Evolutionary conservation across 306 rosid genomes (phyloP).

Genomic region (Purshia tridentata): DNA sequence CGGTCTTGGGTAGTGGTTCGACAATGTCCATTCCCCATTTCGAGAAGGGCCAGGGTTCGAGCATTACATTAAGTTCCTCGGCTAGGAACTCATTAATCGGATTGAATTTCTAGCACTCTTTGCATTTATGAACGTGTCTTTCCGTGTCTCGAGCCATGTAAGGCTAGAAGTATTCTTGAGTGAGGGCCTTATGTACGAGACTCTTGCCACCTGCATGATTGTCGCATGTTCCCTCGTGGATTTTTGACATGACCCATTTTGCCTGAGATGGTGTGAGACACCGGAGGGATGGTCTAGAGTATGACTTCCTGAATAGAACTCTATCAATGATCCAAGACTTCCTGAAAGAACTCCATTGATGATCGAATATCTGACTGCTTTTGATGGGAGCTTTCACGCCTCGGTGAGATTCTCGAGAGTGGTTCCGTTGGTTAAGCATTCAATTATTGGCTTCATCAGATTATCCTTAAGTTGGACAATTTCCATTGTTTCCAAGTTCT

Average conservation of each 20-base stretch:
- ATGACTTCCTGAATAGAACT: fast-evolving
- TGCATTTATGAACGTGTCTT: fast-evolving
- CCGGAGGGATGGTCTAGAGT: neutral
- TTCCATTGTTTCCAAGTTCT: too few relatives aligned
- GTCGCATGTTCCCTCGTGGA: neutral
- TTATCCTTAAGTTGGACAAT: neutral
- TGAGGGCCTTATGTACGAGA: neutral
- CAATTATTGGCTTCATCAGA: neutral
- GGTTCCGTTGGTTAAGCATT: neutral
- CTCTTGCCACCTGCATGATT: neutral
- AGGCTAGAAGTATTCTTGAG: neutral
- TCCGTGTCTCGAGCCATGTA: neutral
- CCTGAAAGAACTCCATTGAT: too few relatives aligned
- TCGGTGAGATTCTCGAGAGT: fast-evolving
- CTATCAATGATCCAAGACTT: too few relatives aligned
- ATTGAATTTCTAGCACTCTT: neutral
- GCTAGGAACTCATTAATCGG: fast-evolving
- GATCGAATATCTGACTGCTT: neutral
- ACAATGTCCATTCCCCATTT: neutral
- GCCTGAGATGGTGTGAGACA: neutral
- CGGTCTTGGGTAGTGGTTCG: fast-evolving
- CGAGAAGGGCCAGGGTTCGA: neutral
- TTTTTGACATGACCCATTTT: neutral
- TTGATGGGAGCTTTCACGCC: neutral
- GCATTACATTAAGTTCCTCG: fast-evolving